phyloP scores from a whole-genome alignment of 1,284 basidiomycete genomes.

The Cryptococcus jaspeensis region DNA sequence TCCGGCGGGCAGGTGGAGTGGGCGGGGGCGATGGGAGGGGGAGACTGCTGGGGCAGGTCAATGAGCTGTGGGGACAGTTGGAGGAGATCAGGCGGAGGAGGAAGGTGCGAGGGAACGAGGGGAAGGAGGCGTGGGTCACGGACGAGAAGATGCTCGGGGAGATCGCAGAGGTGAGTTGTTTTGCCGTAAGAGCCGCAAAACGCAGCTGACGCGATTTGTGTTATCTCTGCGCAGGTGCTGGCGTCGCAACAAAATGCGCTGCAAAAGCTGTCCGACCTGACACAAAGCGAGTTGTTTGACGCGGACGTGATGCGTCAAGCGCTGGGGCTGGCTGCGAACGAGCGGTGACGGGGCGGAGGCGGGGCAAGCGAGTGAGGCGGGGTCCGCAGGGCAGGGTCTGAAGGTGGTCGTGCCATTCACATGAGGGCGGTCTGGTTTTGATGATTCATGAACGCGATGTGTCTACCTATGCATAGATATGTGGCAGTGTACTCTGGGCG shows the following conservation, averaged over 20 bases:
- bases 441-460: too few relatives aligned
- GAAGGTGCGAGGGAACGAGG: constrained; percentile 47
- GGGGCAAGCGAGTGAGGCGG: neutral
- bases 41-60: constrained; percentile 61
- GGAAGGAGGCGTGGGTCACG: constrained; percentile 64
- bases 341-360: too few relatives aligned
- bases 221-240: constrained; percentile 60
- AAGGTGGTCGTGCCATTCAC: neutral
- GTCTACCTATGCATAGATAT: neutral
- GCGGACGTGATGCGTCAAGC: constrained; percentile 60
- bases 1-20: constrained; percentile 5
- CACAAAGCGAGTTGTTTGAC: constrained; percentile 68
- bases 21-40: constrained; percentile 48
- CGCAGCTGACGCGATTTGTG: neutral
- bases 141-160: constrained; percentile 77
- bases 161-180: constrained; percentile 65
- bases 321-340: constrained; percentile 15
- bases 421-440: too few relatives aligned
- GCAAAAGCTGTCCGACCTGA: constrained; percentile 71
- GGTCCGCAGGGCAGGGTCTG: neutral
- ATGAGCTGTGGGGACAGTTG: constrained; percentile 80
- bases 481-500: neutral
- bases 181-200: neutral
- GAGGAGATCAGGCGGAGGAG: constrained; percentile 62
- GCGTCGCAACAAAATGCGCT: constrained; percentile 76